Base-by-base conservation (phyloP, 805 yeast species). In the Candida vaughaniae region DNA sequence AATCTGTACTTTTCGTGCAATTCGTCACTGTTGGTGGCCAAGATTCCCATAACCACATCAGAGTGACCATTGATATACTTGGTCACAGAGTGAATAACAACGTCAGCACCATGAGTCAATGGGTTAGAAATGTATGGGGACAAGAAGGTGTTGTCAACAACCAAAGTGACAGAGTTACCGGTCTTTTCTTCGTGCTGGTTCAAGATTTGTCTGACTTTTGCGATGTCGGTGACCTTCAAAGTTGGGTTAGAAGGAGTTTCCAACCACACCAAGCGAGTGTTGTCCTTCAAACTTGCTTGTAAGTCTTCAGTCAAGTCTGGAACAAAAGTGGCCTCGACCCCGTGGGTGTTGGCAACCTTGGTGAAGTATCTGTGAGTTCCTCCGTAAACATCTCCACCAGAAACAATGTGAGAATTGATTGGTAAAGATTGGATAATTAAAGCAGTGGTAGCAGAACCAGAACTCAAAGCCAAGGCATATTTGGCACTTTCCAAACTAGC, bases 181-280 rank as follows among this genome's bases (percentile, higher is more conserved):
- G 76, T 65, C 36, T 72, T 56, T 27, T 57, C 60, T 43, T 66
- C 60, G 52, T 64, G 66, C 15, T 52, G 49, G 50, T 69, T 66
- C 48, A 85, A 75, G 41, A 80, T 68, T 28, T 62, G 51, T 35
- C 82, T 73, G 17, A 86, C 87, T 41, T 68, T 71, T 38, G 71
- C 57, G 46, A 86, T 86, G 62, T 85, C 90, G 32, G 93, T 86
- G 47, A 87, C 74, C 37, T 83, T 69, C 54, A 86, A 72, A 28
- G 95, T 87, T 48, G 95, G 95, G 73, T 86, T 86, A 23, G 93
- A 82, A 48, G 95, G 95, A 26, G 91, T 75, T 64, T 86, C 95
- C 49, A 87, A 74, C 95, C 95, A 86, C 32, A 86, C 91, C 53
- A 86, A 66, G 45, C 71, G 75, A 47, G 95, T 86, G 59, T 78